Conservation (phyloP, 805 yeast genomes). For the Debaryomyces hansenii region DNA sequence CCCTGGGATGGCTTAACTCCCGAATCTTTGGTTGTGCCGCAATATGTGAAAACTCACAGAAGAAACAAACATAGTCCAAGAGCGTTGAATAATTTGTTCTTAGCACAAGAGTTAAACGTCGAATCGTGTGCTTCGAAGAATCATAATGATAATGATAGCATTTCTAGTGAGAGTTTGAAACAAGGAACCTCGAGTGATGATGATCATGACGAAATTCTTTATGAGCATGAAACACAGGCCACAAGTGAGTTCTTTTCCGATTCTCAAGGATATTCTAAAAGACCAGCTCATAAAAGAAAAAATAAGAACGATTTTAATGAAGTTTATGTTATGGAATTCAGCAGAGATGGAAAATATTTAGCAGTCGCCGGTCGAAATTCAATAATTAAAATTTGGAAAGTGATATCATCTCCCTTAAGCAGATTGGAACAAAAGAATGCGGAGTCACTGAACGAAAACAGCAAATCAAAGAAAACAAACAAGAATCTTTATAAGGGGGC, state of each 20-base stretch:
- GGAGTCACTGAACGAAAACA: conserved; percentile 3
- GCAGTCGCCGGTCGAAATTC: conserved; percentile 85
- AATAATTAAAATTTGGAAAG: conserved; percentile 73
- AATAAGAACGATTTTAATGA: conserved; percentile 37
- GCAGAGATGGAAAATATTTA: conserved; percentile 75
- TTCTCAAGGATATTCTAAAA: neutral
- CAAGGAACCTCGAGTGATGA: neutral
- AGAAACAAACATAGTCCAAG: conserved; percentile 47
- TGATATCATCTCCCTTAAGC: conserved; percentile 69
- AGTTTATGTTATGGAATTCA: conserved; percentile 73
- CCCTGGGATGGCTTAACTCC: conserved; percentile 29
- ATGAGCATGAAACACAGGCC: neutral
- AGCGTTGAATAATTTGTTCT: conserved; percentile 51
- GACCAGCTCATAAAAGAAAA: neutral
- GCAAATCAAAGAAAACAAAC: conserved; percentile 11
- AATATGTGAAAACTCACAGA: conserved; percentile 50
- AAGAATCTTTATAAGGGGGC: conserved; percentile 46
- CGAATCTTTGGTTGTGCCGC: conserved; percentile 51
- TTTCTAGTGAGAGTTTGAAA: conserved; percentile 1
- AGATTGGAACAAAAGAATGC: conserved; percentile 46
- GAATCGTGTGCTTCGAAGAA: conserved; percentile 7
- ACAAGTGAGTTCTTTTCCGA: neutral
- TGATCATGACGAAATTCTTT: neutral
- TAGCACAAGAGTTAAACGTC: conserved; percentile 61
- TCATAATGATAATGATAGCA: conserved; percentile 8